Evolutionary conservation across 2,329 filamentous ascomycete genomes (phyloP).

Genomic region (Exophiala phaeomuriformis): DNA sequence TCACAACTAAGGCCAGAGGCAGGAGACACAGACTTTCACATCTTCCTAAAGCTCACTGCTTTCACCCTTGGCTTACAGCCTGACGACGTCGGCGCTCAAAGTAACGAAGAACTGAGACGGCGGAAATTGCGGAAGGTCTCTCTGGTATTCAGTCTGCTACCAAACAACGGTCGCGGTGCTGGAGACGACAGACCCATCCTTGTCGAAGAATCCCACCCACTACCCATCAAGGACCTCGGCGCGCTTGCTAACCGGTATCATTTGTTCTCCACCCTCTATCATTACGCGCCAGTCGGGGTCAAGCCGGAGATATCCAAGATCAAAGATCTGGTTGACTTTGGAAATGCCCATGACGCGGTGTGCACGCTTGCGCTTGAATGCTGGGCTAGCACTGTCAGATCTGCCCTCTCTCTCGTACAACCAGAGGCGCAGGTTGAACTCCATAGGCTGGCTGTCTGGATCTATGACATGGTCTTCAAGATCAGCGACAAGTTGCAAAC

Average conservation of each 20-base stretch:
- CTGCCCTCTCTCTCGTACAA: conserved; percentile 3
- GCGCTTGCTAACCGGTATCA: conserved; percentile 19
- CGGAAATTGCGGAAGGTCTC: conserved; percentile 14
- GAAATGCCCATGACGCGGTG: conserved; percentile 15
- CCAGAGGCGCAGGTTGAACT: neutral
- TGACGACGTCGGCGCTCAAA: neutral
- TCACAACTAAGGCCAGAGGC: conserved; percentile 8
- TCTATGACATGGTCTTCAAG: conserved; percentile 15
- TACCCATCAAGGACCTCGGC: conserved; percentile 10
- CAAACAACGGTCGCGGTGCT: conserved; percentile 17
- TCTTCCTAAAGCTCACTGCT: conserved; percentile 22
- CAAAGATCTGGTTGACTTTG: conserved; percentile 16
- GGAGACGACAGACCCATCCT: conserved; percentile 8
- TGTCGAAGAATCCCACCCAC: conserved; percentile 11
- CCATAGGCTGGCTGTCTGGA: conserved; percentile 13
- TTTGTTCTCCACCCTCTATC: conserved; percentile 18
- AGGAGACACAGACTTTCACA: conserved; percentile 19
- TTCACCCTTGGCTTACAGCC: conserved; percentile 9
- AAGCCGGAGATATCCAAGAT: conserved; percentile 17
- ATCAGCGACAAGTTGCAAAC: conserved; percentile 9
- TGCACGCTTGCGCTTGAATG: conserved; percentile 15
- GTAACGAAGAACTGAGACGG: conserved; percentile 3
- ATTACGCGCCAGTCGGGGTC: conserved; percentile 17
- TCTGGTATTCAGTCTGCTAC: conserved; percentile 21
- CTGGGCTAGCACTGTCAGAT: conserved; percentile 16